A percentile compares a stretch with the other conserved stretches of the same genome.
These are phyloP conservation scores for Talaromyces thailandensis DNA, from an alignment of 495 filamentous ascomycete species.

Conservation along the genomic window DNA sequence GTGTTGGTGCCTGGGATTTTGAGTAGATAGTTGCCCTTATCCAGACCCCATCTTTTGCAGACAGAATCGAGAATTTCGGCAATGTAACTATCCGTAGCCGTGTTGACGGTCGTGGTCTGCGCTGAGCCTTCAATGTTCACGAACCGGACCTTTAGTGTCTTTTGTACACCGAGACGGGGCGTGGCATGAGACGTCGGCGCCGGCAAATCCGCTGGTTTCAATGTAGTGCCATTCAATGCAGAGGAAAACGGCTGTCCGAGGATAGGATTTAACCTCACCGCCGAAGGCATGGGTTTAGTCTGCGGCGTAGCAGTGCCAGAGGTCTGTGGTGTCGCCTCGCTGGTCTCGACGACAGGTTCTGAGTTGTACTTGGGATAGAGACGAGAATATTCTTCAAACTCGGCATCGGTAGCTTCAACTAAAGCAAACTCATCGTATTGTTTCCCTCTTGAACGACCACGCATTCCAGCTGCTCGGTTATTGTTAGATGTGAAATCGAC, in stretches of 20 bases:
- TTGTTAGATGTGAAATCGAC: constrained; percentile 87
- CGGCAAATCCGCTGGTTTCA: constrained; percentile 56
- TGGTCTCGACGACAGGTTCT: constrained; percentile 37
- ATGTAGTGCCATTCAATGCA: constrained; percentile 44
- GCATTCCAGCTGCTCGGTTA: constrained; percentile 53
- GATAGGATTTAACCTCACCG: constrained; percentile 48
- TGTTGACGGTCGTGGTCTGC: constrained; percentile 61
- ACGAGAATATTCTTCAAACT: constrained; percentile 69
- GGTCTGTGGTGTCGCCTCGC: constrained; percentile 16
- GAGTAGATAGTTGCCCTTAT: constrained; percentile 82
- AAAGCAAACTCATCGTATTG: constrained; percentile 92
- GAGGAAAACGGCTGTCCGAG: constrained; percentile 41
- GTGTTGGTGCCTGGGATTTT: constrained; percentile 80
- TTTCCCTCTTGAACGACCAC: constrained; percentile 67
- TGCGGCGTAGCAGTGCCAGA: constrained; percentile 15
- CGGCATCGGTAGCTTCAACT: constrained; percentile 66
- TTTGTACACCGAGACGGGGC: constrained; percentile 66
- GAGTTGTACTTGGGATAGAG: constrained; percentile 63
- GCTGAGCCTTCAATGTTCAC: constrained; percentile 58
- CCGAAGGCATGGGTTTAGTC: constrained; percentile 32
- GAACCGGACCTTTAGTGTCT: constrained; percentile 78
- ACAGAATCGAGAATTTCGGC: constrained; percentile 88
- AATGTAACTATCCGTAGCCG: constrained; percentile 88
- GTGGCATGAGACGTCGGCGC: constrained; percentile 48
- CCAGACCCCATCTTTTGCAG: constrained; percentile 80